Percentiles rank a stretch among this genome's conserved stretches.
Conservation (phyloP, 169 alveolate genomes). For the Toxoplasma gondii region DNA sequence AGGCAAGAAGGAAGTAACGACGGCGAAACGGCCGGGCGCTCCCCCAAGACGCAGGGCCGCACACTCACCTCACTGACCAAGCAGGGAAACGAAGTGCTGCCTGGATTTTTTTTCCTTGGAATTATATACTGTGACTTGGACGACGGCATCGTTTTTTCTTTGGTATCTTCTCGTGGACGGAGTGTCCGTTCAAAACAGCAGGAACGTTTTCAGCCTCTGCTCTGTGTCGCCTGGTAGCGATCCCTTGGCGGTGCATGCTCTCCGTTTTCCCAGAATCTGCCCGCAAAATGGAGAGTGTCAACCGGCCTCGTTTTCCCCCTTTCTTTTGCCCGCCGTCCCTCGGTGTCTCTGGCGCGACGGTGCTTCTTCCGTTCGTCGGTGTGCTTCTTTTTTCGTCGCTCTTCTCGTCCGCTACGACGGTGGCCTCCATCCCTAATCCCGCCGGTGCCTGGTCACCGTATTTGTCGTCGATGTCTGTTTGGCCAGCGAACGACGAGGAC, state of each 20-base stretch:
- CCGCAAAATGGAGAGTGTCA: background rate
- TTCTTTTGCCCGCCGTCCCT: background rate
- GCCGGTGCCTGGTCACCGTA: background rate
- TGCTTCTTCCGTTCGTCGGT: background rate
- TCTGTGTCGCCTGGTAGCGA: too few species aligned
- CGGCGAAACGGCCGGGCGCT: too few species aligned
- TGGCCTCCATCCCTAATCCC: background rate
- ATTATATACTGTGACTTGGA: too few species aligned
- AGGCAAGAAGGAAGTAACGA: too few species aligned
- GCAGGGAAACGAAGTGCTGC: too few species aligned
- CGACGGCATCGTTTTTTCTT: too few species aligned
- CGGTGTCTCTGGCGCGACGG: background rate
- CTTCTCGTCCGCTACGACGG: background rate
- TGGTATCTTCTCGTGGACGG: too few species aligned
- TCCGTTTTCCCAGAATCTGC: background rate
- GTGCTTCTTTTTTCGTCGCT: background rate
- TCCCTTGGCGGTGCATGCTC: background rate
- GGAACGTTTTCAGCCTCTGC: too few species aligned
- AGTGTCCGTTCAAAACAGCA: too few species aligned
- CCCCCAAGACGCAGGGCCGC: too few species aligned
- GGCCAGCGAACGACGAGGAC: background rate
- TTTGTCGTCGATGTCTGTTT: background rate
- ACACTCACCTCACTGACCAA: too few species aligned
- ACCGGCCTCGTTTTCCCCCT: background rate
- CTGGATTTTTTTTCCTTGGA: too few species aligned